phyloP scores from a whole-genome alignment of 176 grass and related monocot species.

The Rhynchospora breviuscula region DNA sequence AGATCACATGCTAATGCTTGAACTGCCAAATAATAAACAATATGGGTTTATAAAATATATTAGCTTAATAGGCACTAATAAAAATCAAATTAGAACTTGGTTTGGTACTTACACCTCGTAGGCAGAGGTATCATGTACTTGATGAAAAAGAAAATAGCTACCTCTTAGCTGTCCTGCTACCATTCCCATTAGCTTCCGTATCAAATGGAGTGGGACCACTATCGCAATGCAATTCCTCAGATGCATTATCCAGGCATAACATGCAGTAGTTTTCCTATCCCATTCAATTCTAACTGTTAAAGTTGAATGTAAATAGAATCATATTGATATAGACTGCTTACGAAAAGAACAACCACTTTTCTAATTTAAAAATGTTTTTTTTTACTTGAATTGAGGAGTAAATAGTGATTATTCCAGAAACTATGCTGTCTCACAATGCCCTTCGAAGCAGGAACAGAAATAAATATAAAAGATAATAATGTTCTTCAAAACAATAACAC shows the following conservation, averaged over 20 bases:
- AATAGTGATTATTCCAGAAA: not conserved
- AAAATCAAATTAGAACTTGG: too few species aligned
- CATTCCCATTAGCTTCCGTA: not conserved
- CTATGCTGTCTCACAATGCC: not conserved
- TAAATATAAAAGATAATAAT: not conserved
- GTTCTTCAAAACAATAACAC: not conserved
- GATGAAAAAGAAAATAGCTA: not conserved
- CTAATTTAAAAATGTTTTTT: not conserved
- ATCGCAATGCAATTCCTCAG: not conserved
- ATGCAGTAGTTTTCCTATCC: not conserved
- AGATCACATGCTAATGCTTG: too few species aligned
- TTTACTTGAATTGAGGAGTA: not conserved
- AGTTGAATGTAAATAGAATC: not conserved
- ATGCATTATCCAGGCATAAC: not conserved
- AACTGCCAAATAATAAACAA: too few species aligned
- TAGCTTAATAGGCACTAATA: too few species aligned
- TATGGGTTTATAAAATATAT: too few species aligned
- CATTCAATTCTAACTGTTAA: not conserved
- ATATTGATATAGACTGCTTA: not conserved
- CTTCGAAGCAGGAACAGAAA: not conserved
- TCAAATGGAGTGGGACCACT: not conserved
- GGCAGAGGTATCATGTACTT: too few species aligned
- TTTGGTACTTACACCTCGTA: too few species aligned
- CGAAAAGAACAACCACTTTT: not conserved
- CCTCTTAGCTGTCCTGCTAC: not conserved